Evolutionary conservation across 768 basidiomycete species (phyloP).

Genomic region (Kwoniella pini): DNA sequence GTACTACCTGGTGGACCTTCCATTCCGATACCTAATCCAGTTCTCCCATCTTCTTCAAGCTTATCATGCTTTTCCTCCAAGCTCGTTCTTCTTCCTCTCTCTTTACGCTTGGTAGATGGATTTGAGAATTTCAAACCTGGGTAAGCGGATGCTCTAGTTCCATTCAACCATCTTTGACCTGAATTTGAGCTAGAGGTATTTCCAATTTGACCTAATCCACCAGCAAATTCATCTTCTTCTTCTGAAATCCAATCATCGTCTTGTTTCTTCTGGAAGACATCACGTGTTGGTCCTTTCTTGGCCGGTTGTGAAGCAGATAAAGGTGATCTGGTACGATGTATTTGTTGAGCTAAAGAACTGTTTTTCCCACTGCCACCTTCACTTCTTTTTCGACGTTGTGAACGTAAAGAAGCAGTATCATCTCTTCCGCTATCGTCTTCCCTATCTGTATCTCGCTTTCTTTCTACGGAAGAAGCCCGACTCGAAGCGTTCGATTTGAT

Average conservation of each 20-base stretch:
- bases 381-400: constrained; percentile 52
- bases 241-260: constrained; percentile 55
- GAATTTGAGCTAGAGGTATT: neutral
- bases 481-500: constrained; percentile 67
- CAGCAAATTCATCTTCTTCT: constrained; percentile 47
- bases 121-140: constrained; percentile 8
- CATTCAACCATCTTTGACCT: constrained; percentile 22
- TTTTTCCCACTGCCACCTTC: constrained; percentile 1
- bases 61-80: constrained; percentile 16
- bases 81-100: constrained; percentile 15
- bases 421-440: constrained; percentile 31
- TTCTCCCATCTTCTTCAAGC: neutral
- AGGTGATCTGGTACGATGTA: constrained; percentile 73
- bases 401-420: constrained; percentile 58
- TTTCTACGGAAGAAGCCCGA: constrained; percentile 66
- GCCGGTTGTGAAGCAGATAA: constrained; percentile 47
- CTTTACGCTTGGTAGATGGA: constrained; percentile 2
- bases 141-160: constrained; percentile 17
- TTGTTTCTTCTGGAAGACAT: constrained; percentile 53
- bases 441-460: constrained; percentile 58
- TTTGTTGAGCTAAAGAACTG: constrained; percentile 29
- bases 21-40: constrained; percentile 9
- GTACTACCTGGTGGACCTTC: constrained; percentile 1
- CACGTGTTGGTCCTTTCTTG: constrained; percentile 39
- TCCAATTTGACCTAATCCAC: constrained; percentile 51